These are phyloP conservation scores for Nymphaea colorata DNA, from an alignment of 164 flowering plant species.

Conservation along the genomic window DNA sequence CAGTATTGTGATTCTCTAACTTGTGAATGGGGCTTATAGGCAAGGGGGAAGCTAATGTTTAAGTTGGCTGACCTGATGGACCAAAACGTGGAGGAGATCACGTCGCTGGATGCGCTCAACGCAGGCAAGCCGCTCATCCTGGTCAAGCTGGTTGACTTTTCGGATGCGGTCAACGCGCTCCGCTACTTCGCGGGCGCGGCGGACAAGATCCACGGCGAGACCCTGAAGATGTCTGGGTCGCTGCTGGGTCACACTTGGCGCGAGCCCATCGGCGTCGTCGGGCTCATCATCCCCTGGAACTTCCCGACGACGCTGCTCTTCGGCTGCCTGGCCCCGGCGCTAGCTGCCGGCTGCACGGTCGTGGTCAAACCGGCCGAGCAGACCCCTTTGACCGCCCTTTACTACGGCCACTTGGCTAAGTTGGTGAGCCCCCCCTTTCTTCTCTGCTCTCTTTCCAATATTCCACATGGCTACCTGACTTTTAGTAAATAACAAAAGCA, in stretches of 20 bases:
- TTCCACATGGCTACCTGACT: too few species aligned
- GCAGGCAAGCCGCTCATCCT: constrained; percentile 42
- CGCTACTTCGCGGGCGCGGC: constrained; percentile 87
- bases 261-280: constrained; percentile 84
- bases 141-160: constrained; percentile 34
- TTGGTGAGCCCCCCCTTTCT: constrained; percentile 20
- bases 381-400: constrained; percentile 74
- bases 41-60: constrained; percentile 47
- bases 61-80: constrained; percentile 67
- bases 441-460: neutral
- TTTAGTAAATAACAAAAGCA: too few species aligned
- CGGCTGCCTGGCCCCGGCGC: constrained; percentile 51
- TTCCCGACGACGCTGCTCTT: constrained; percentile 35
- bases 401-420: constrained; percentile 64
- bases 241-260: constrained; percentile 52
- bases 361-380: constrained; percentile 88
- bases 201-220: constrained; percentile 73
- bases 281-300: constrained; percentile 81
- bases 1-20: too few species aligned
- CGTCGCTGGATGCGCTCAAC: constrained; percentile 47
- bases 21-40: constrained; percentile 20
- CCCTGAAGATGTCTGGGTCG: constrained; percentile 41
- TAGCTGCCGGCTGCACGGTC: constrained; percentile 88
- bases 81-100: constrained; percentile 49
- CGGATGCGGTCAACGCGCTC: constrained; percentile 19